phyloP scores from a whole-genome alignment of 108 stramenopile species.

The Nannochloropsis salina region DNA sequence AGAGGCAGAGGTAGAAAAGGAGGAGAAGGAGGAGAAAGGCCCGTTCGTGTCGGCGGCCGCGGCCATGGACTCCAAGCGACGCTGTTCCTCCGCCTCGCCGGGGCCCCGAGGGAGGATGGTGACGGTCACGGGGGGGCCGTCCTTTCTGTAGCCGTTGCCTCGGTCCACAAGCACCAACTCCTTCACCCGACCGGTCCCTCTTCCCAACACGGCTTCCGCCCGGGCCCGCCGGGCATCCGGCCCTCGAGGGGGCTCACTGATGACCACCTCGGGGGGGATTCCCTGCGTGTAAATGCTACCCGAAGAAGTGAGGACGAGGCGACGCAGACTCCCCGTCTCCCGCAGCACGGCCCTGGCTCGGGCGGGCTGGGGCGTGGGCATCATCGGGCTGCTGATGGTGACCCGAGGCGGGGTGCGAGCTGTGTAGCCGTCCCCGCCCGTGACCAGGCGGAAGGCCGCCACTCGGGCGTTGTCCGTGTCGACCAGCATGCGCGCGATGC shows the following conservation, averaged over 20 bases:
- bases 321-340: background rate
- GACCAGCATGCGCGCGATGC: background rate
- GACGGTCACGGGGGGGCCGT: background rate
- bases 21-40: background rate
- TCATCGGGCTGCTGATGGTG: background rate
- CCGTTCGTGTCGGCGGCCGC: too few species aligned
- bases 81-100: constrained; percentile 5
- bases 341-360: background rate
- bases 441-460: background rate
- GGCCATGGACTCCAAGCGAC: background rate
- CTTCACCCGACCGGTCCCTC: background rate
- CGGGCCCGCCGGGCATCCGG: background rate
- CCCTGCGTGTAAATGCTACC: constrained; percentile 19
- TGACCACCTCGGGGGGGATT: background rate
- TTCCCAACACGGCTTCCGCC: background rate
- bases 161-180: background rate
- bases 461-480: background rate
- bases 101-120: background rate
- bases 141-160: background rate
- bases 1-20: background rate
- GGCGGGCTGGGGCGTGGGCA: background rate
- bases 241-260: background rate
- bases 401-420: background rate
- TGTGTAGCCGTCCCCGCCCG: background rate
- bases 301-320: background rate